phyloP scores from a whole-genome alignment of 768 basidiomycete species.

The Boletus eberwhitei region DNA sequence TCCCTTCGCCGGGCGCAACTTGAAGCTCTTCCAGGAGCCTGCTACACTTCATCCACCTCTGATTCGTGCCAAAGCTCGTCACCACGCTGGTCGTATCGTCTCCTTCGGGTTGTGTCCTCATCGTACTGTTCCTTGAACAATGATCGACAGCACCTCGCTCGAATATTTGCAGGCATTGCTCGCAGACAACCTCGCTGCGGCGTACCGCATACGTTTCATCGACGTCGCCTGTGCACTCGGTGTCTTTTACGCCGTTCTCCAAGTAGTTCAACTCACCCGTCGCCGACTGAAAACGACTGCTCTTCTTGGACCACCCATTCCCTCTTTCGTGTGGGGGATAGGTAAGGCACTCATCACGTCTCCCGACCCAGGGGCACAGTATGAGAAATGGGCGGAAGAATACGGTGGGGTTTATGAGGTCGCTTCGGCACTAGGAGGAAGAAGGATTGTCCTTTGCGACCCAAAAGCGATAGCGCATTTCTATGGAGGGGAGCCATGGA shows the following conservation, averaged over 20 bases:
- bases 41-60: not conserved
- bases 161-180: constrained; percentile 3
- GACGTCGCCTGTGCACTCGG: constrained; percentile 2
- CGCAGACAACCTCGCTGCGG: not conserved
- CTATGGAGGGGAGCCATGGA: constrained; percentile 46
- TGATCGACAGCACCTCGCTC: not conserved
- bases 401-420: constrained; percentile 47
- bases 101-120: too few species aligned
- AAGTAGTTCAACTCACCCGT: not conserved
- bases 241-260: constrained; percentile 9
- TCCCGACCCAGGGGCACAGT: constrained; percentile 32
- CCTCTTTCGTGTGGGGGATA: constrained; percentile 19
- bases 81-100: not conserved
- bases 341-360: not conserved
- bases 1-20: too few species aligned
- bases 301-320: constrained; percentile 20
- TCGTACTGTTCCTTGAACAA: not conserved
- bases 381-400: constrained; percentile 45
- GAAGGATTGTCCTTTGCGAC: constrained; percentile 39
- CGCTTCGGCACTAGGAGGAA: constrained; percentile 36
- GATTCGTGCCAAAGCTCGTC: not conserved
- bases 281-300: constrained; percentile 15
- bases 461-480: constrained; percentile 52
- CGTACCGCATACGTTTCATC: not conserved
- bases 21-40: too few species aligned